Percentiles rank a stretch among this genome's conserved stretches.
phyloP scores from a whole-genome alignment of 2,329 filamentous ascomycete species.

The Ophioceras dolichostomum region DNA sequence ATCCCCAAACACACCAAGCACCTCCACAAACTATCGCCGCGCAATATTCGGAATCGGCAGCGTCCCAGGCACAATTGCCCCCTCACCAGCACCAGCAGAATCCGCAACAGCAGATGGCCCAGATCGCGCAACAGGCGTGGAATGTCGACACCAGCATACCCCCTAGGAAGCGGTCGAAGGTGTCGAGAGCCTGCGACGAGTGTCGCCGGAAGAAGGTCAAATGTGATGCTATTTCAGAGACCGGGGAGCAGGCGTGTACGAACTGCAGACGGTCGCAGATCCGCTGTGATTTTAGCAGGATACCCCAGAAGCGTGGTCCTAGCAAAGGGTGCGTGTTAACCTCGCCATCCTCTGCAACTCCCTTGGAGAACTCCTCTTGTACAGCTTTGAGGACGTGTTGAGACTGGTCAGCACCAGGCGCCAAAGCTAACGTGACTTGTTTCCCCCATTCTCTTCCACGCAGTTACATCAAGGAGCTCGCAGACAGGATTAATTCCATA shows the following conservation, averaged over 20 bases:
- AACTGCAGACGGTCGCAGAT: constrained; percentile 69
- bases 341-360: too few relatives aligned
- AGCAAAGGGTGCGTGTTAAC: constrained; percentile 60
- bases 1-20: constrained; percentile 2
- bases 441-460: constrained; percentile 1
- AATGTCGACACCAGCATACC: constrained; percentile 42
- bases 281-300: constrained; percentile 73
- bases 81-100: constrained; percentile 15
- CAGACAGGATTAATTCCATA: constrained; percentile 70
- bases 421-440: constrained; percentile 7
- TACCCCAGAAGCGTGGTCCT: constrained; percentile 78
- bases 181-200: constrained; percentile 80
- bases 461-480: constrained; percentile 84
- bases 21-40: background rate
- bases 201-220: constrained; percentile 84
- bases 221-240: constrained; percentile 70
- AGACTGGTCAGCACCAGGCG: background rate
- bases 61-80: constrained; percentile 11
- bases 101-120: constrained; percentile 20
- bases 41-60: too few relatives aligned
- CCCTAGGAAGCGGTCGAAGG: constrained; percentile 70
- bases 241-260: constrained; percentile 61
- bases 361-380: too few relatives aligned
- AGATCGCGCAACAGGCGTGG: constrained; percentile 32
- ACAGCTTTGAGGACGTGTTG: constrained; percentile 5